Evolutionary conservation across 495 filamentous ascomycete genomes (phyloP).

Genomic region (Peziza echinospora): DNA sequence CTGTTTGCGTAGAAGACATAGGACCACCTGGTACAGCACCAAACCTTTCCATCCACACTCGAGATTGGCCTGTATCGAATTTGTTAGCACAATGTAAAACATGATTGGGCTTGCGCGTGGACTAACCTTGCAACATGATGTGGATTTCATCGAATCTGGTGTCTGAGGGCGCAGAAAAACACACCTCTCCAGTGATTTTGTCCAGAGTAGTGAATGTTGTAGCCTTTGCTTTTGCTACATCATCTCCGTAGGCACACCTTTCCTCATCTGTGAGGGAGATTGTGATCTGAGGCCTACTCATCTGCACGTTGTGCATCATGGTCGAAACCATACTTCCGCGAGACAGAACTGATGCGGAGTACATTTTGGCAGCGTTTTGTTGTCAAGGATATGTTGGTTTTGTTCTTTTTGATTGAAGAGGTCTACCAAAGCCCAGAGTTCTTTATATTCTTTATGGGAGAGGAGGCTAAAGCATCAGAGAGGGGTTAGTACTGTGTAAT

Average conservation of each 20-base stretch:
- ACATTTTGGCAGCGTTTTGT: background rate
- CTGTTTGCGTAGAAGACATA: constrained; percentile 26
- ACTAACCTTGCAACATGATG: constrained; percentile 55
- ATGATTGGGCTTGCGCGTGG: constrained; percentile 9
- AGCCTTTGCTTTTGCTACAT: constrained; percentile 8
- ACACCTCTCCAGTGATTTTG: constrained; percentile 14
- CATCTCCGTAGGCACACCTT: background rate
- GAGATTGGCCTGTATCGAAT: constrained; percentile 6
- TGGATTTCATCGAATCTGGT: constrained; percentile 59
- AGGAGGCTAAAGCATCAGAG: too few species aligned
- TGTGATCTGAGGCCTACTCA: constrained; percentile 6
- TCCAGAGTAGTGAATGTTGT: constrained; percentile 12
- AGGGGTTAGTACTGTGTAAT: too few species aligned
- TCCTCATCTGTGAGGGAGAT: constrained; percentile 6
- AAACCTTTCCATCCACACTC: constrained; percentile 19
- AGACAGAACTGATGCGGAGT: constrained; percentile 12
- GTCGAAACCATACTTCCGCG: constrained; percentile 11
- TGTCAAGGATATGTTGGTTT: too few species aligned
- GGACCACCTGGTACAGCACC: constrained; percentile 25
- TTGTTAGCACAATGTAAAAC: constrained; percentile 15
- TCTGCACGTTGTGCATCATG: constrained; percentile 8
- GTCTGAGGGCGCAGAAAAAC: constrained; percentile 37
- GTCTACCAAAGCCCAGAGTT: too few species aligned
- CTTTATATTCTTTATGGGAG: too few species aligned
- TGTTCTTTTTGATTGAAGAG: too few species aligned